Conservation (phyloP, 257 asterid genomes). For the Salvia splendens region DNA sequence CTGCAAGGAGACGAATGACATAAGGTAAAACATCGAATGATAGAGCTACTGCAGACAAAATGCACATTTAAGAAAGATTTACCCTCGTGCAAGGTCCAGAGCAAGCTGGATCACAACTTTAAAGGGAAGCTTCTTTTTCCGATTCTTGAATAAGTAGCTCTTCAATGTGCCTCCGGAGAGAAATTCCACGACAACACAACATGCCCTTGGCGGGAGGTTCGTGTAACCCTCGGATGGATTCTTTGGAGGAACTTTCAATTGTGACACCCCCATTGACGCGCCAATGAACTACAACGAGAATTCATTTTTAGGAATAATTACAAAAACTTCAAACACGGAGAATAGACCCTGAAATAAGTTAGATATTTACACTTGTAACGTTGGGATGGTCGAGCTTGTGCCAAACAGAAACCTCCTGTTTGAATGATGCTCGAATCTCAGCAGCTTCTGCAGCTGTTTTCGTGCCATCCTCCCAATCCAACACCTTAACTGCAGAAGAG, state of each 20-base stretch:
- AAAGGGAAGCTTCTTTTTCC: slow-evolving; percentile 71
- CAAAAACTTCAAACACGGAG: neutral
- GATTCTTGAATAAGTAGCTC: slow-evolving; percentile 59
- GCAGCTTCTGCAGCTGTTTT: slow-evolving; percentile 70
- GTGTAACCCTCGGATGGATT: slow-evolving; percentile 54
- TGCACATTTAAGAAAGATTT: neutral
- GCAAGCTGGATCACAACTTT: slow-evolving; percentile 70
- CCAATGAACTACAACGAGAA: slow-evolving; percentile 61
- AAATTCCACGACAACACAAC: slow-evolving; percentile 82
- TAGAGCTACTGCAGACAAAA: neutral
- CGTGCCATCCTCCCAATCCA: slow-evolving; percentile 93
- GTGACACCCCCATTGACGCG: slow-evolving; percentile 86
- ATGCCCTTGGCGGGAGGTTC: slow-evolving; percentile 63
- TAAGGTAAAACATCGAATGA: neutral
- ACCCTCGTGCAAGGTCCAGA: slow-evolving; percentile 83
- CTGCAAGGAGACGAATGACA: slow-evolving; percentile 36
- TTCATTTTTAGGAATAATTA: neutral
- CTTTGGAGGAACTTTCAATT: slow-evolving; percentile 67
- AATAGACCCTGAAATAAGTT: neutral
- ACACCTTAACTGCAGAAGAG: slow-evolving; percentile 56
- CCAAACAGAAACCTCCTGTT: slow-evolving; percentile 89
- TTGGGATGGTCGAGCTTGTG: slow-evolving; percentile 85
- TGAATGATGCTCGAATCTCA: slow-evolving; percentile 71
- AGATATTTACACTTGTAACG: slow-evolving; percentile 52
- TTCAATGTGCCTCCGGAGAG: slow-evolving; percentile 75